Evolutionary conservation across 176 grass and related monocot genomes (phyloP), one percentile per base, ranked within the genome.

Genomic region (Phyllostachys edulis): DNA sequence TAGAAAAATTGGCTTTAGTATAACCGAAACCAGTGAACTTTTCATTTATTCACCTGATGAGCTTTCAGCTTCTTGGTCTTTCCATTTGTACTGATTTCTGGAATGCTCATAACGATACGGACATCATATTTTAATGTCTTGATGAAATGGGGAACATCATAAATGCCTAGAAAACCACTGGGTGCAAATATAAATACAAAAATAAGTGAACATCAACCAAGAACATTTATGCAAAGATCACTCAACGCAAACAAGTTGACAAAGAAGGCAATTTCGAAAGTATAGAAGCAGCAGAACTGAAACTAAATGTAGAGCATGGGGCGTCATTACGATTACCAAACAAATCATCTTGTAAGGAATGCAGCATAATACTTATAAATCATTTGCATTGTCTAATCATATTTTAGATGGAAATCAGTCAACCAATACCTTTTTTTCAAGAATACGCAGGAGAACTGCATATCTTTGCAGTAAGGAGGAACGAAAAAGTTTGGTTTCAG

Each of bases 71-170:
- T 99, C 89, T 99, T 99, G 69, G 77, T 88, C 89, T 99, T 99
- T 82, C 93, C 96, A 64, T 91, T 89, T 81, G 69, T 85, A 82
- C 84, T 78, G 37, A 89, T 82, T 67, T 99, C 94, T 76, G 96
- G 96, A 79, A 99, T 63, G 46, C 81, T 84, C 78, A 86, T 88
- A 79, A 96, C 93, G 78, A 99, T 88, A 73, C 8, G 85, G 63
- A 99, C 80, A 80, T 99, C 96, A 94, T 92, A 94, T 81, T 92
- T 94, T 57, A 99, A 83, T 86, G 88, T 89, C 75, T 96, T 92
- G 52, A 99, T 89, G 63, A 99, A 96, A 82, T 96, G 96, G 27
- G 86, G 87, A 67, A 99, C 96, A 99, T 99, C 96, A 90, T 99
- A 99, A 34, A 92, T 94, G 90, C 88, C 96, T 99, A 89, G 59